phyloP scores from a whole-genome alignment of 495 filamentous ascomycete species.

The Neurospora terricola region DNA sequence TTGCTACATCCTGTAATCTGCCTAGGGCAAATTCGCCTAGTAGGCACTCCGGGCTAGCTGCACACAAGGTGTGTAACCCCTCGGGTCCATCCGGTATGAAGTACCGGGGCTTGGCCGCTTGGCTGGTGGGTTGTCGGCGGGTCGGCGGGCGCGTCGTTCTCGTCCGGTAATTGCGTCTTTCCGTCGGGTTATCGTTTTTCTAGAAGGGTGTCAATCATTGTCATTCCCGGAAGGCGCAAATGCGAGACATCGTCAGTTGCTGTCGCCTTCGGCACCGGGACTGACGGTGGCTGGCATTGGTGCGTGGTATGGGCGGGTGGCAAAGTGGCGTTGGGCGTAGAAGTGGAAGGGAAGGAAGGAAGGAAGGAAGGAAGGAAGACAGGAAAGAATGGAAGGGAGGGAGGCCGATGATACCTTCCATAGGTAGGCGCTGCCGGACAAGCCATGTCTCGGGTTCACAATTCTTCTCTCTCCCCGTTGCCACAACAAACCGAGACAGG shows the following conservation, averaged over 20 bases:
- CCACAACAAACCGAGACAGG: not conserved
- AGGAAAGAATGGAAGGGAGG: not conserved
- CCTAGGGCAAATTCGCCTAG: not conserved
- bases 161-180: not conserved
- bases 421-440: not conserved
- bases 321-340: not conserved
- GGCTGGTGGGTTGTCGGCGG: too few species aligned
- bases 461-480: not conserved
- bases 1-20: not conserved
- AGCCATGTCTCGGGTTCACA: not conserved
- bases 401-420: not conserved
- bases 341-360: not conserved
- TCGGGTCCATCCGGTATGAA: not conserved
- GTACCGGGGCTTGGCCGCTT: not conserved
- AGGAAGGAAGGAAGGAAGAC: not conserved
- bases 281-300: not conserved
- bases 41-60: not conserved
- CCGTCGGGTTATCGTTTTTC: not conserved
- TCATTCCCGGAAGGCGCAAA: not conserved
- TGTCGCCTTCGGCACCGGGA: not conserved
- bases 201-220: not conserved
- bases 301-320: not conserved
- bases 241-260: not conserved
- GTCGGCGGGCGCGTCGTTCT: not conserved
- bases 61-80: not conserved